Evolutionary conservation across 2,329 filamentous ascomycete genomes (phyloP).

Genomic region (Penicillium sp.): DNA sequence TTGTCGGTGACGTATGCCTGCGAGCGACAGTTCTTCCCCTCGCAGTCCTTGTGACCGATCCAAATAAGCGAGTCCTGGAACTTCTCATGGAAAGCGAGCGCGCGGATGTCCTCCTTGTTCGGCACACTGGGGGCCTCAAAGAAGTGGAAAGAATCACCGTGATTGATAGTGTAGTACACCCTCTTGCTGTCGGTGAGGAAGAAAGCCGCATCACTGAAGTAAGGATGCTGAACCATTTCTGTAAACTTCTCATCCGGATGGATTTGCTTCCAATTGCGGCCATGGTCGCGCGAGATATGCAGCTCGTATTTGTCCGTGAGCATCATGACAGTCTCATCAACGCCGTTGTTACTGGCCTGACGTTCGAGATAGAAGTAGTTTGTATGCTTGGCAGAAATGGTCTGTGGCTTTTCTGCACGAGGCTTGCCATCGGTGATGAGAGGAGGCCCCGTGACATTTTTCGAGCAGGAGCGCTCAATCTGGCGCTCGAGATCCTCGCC

Average conservation of each 20-base stretch:
- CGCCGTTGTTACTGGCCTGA: conserved; percentile 59
- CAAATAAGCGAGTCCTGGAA: conserved; percentile 90
- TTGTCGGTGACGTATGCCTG: conserved; percentile 76
- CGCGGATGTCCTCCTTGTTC: conserved; percentile 42
- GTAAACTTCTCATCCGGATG: conserved; percentile 57
- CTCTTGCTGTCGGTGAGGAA: conserved; percentile 69
- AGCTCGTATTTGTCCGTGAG: conserved; percentile 60
- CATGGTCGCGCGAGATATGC: conserved; percentile 78
- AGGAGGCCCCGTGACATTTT: conserved; percentile 50
- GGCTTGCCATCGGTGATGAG: conserved; percentile 62
- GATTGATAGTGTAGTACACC: conserved; percentile 78
- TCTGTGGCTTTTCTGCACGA: conserved; percentile 52
- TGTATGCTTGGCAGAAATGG: conserved; percentile 61
- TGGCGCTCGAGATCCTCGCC: conserved; percentile 67
- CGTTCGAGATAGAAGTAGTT: conserved; percentile 76
- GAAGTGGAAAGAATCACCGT: conserved; percentile 65
- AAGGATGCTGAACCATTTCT: conserved; percentile 71
- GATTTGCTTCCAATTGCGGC: conserved; percentile 76
- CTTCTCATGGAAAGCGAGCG: conserved; percentile 78
- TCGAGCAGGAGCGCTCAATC: conserved; percentile 74
- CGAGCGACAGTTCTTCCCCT: conserved; percentile 63
- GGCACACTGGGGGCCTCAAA: conserved; percentile 33
- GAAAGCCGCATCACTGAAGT: conserved; percentile 81
- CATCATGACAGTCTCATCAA: conserved; percentile 72
- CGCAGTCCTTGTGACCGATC: conserved; percentile 71